Evolutionary conservation across 2,329 filamentous ascomycete genomes (phyloP), one percentile per base, ranked within the genome.

Genomic region (Setomelanomma holmii): DNA sequence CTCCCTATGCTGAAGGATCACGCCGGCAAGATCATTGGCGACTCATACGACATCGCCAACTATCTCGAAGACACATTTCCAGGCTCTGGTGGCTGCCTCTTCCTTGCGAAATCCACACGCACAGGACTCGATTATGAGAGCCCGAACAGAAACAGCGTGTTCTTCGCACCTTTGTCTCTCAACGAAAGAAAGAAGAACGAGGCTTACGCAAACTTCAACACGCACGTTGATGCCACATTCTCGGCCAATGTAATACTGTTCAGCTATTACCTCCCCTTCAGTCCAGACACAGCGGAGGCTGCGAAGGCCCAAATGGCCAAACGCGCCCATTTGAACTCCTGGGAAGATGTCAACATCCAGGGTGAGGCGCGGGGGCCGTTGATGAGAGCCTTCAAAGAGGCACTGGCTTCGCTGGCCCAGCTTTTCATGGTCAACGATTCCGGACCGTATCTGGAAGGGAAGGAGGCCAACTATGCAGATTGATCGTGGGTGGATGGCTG

Each of bases 21-120:
- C 16, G 80, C 78, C 0, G 64, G 62, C 4, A 52, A 69, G 0
- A 44, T 76, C 0, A 49, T 88, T 2, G 86, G 86, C 4, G 86
- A 89, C 71, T 84, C 85, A 2, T 86, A 87, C 63, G 86, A 88
- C 45, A 89, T 89, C 53, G 86, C 86, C 5, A 70, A 80, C 21
- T 83, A 87, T 60, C 76, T 89, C 1, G 79, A 88, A 20, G 71
- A 78, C 1, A 76, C 67, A 0, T 86, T 83, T 48, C 82, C 84
- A 0, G 51, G 69, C 23, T 67, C 77, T 0, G 79, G 79, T 1
- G 73, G 78, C 0, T 67, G 78, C 40, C 75, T 88, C 2, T 83
- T 87, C 59, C 80, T 80, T 0, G 41, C 68, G 3, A 65, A 73
- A 10, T 42, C 51, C 0, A 51, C 30, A 0, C 14, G 30, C 8